A percentile compares a stretch with the other conserved stretches of the same genome.
Evolutionary conservation across 805 yeast genomes (phyloP).

Genomic region (Zygosaccharomyces bailii): DNA sequence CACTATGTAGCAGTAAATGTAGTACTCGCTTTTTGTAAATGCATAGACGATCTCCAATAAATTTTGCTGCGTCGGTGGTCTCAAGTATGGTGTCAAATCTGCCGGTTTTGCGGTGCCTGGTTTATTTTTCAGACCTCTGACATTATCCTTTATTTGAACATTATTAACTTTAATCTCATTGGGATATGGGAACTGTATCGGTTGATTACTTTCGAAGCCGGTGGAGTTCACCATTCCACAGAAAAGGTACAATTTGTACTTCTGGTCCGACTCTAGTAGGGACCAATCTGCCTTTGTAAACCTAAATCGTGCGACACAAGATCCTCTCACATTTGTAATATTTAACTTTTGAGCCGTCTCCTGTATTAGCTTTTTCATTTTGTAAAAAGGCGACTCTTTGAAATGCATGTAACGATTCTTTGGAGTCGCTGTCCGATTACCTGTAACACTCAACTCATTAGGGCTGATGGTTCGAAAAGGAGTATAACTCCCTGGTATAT

Average conservation of each 20-base stretch:
- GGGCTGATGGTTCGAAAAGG: constrained; percentile 6
- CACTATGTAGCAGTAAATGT: constrained; percentile 58
- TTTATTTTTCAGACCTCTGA: constrained; percentile 71
- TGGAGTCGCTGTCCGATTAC: constrained; percentile 2
- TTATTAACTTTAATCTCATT: constrained; percentile 65
- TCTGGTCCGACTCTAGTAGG: constrained; percentile 33
- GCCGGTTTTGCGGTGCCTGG: constrained; percentile 82
- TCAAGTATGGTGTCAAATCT: constrained; percentile 57
- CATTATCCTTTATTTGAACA: constrained; percentile 46
- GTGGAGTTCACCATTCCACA: constrained; percentile 46
- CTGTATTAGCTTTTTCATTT: constrained; percentile 48
- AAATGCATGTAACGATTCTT: constrained; percentile 33
- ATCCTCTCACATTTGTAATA: constrained; percentile 45
- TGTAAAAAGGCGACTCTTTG: constrained; percentile 55
- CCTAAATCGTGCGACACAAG: constrained; percentile 41
- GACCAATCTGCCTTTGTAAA: constrained; percentile 43
- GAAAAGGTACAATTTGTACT: constrained; percentile 47
- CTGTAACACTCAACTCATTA: constrained; percentile 7
- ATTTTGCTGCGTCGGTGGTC: constrained; percentile 37
- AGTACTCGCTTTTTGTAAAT: constrained; percentile 48
- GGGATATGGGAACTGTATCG: constrained; percentile 73
- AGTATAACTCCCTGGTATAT: constrained; percentile 1
- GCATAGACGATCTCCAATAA: constrained; percentile 54
- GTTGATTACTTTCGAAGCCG: constrained; percentile 50
- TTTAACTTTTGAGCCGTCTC: constrained; percentile 37